Evolutionary conservation across 2,329 filamentous ascomycete genomes (phyloP).

Genomic region (Neonectria hederae): DNA sequence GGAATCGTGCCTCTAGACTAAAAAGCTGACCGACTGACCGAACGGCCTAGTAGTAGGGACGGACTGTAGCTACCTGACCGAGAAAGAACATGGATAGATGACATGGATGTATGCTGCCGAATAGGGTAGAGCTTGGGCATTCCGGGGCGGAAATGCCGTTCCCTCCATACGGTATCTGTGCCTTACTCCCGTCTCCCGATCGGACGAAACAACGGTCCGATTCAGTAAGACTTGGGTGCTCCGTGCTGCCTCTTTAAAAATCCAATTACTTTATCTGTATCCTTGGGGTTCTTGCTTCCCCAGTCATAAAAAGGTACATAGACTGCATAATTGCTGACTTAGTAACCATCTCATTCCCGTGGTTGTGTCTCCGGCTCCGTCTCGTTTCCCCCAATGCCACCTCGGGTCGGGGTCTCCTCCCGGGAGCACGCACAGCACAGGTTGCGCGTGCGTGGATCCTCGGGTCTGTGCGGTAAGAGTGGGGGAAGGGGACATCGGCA

Average conservation of each 20-base stretch:
- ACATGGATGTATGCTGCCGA: slow-evolving; percentile 10
- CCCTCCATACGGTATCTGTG: not conserved
- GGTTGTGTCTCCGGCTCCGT: not conserved
- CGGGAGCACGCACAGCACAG: slow-evolving; percentile 9
- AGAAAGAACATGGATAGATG: not conserved
- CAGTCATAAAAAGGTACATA: not conserved
- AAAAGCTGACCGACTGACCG: not conserved
- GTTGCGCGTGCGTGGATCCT: slow-evolving; percentile 1
- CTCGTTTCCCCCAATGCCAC: not conserved
- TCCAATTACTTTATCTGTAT: not conserved
- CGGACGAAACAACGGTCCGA: slow-evolving; percentile 15
- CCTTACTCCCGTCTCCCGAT: not conserved
- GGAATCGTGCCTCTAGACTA: not conserved
- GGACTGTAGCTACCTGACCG: no score
- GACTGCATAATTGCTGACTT: not conserved
- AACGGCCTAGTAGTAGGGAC: slow-evolving; percentile 16
- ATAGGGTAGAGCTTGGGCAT: not conserved
- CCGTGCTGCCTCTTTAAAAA: not conserved
- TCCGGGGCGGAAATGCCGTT: slow-evolving; percentile 22
- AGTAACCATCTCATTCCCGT: not conserved
- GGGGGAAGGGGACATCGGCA: slow-evolving; percentile 14
- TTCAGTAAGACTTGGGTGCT: slow-evolving; percentile 5
- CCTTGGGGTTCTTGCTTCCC: no score
- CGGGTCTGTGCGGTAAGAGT: slow-evolving; percentile 17
- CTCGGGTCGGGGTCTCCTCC: slow-evolving; percentile 3